Evolutionary conservation across 1,284 basidiomycete species (phyloP), one percentile per base, ranked within the genome.

Genomic region (Trametes sp.): DNA sequence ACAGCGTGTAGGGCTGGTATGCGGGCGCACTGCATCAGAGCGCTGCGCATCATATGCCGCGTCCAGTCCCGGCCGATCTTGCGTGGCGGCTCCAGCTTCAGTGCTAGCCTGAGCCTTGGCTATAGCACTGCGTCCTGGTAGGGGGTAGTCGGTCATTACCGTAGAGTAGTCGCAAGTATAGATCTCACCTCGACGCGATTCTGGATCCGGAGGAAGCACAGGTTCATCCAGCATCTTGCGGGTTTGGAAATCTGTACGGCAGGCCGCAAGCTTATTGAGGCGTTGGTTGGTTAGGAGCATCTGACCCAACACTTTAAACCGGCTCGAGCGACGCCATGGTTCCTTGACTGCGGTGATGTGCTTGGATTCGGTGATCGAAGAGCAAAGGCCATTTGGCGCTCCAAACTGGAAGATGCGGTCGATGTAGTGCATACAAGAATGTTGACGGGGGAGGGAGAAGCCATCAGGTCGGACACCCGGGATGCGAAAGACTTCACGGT

Each of bases 311-410:
- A 62, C 57, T 6, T 69, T 33, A 31, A 62, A 54, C 1, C 57
- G 45, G 21, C 57, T 72, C 0, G 67, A 69, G 6, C 61, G 56
- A 6, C 67, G 58, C 69, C 70, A 72, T 0, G 69, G 71, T 36
- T 66, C 46, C 52, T 71, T 71, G 28, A 71, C 67, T 4, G 69
- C 69, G 4, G 24, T 56, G 29, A 71, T 71, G 46, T 71, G 70
- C 31, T 62, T 64, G 0, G 65, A 63, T 45, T 71, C 68, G 1
- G 66, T 71, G 24, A 70, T 70, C 6, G 62, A 70, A 1, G 66
- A 61, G 26, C 66, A 70, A 4, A 70, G 63, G 8, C 68, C 65
- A 33, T 70, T 62, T 28, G 5, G 29, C 29, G 5, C 35, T 23
- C 9, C 55, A 55, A 8, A 61, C 23, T 6, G 44, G 57, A 11